Evolutionary conservation across 2,329 filamentous ascomycete species (phyloP).

Genomic region (Metarhizium humberi): DNA sequence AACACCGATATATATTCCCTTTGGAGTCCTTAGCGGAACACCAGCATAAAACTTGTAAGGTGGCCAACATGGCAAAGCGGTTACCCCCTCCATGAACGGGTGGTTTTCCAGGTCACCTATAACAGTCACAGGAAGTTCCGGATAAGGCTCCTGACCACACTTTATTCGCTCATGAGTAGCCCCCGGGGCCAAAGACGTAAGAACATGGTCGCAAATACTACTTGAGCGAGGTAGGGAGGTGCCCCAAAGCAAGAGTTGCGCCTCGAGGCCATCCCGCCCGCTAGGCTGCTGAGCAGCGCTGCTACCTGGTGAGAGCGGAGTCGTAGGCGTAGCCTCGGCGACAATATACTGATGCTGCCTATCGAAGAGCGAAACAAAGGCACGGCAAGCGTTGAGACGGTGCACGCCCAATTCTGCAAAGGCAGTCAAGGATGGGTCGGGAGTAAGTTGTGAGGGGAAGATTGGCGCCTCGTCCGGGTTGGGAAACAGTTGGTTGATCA

Average conservation of each 20-base stretch:
- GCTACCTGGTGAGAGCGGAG: conserved; percentile 21
- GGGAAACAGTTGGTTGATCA: conserved; percentile 4
- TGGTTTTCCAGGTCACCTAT: conserved; percentile 24
- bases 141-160: neutral
- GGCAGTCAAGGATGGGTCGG: conserved; percentile 34
- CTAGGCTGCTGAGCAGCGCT: conserved; percentile 1
- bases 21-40: conserved; percentile 28
- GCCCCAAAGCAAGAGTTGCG: conserved; percentile 19
- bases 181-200: conserved; percentile 6
- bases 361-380: conserved; percentile 43
- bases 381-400: conserved; percentile 30
- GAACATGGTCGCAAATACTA: conserved; percentile 19
- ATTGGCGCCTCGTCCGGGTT: neutral
- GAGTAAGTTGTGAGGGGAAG: conserved; percentile 6
- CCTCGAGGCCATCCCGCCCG: conserved; percentile 1
- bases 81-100: conserved; percentile 17
- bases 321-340: conserved; percentile 37
- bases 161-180: neutral
- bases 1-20: conserved; percentile 33
- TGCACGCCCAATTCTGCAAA: conserved; percentile 39
- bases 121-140: conserved; percentile 21
- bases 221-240: conserved; percentile 20
- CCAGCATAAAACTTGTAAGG: conserved; percentile 28
- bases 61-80: conserved; percentile 14
- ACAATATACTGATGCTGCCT: conserved; percentile 36